Percentiles rank a stretch among this genome's conserved stretches.
Conservation (phyloP, 768 basidiomycete genomes). For the Mycena venus region DNA sequence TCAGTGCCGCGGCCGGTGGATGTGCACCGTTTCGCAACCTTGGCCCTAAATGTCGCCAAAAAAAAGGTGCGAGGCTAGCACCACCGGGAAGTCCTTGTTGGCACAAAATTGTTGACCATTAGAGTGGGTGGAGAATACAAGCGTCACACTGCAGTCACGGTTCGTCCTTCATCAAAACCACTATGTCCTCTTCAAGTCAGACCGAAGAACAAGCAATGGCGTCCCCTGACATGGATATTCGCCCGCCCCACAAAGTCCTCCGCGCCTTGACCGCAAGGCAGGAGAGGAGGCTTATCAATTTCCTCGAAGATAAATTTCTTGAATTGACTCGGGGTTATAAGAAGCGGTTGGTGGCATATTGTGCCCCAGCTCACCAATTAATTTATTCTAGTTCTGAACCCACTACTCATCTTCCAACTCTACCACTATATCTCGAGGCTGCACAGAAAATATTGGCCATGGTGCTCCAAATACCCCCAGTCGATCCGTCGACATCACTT, state of each 20-base stretch:
- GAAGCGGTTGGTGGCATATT: constrained; percentile 70
- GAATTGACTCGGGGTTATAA: constrained; percentile 78
- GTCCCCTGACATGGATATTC: background rate
- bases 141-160: background rate
- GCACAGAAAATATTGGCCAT: constrained; percentile 69
- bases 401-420: constrained; percentile 67
- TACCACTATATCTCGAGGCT: constrained; percentile 71
- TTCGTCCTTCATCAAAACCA: background rate
- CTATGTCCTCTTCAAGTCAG: background rate
- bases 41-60: too few species aligned
- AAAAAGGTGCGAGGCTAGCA: too few species aligned
- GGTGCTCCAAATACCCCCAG: constrained; percentile 80
- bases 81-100: too few species aligned
- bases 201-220: background rate
- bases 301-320: constrained; percentile 75
- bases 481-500: constrained; percentile 77
- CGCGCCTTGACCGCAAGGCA: constrained; percentile 65
- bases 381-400: constrained; percentile 57
- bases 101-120: too few species aligned
- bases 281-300: constrained; percentile 74
- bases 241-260: background rate
- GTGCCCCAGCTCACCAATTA: constrained; percentile 11
- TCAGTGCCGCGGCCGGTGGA: too few species aligned
- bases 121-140: too few species aligned
- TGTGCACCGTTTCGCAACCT: too few species aligned